Percentiles rank a stretch among this genome's conserved stretches.
Evolutionary conservation across 768 basidiomycete genomes (phyloP).

Genomic region (Suillus sp.): DNA sequence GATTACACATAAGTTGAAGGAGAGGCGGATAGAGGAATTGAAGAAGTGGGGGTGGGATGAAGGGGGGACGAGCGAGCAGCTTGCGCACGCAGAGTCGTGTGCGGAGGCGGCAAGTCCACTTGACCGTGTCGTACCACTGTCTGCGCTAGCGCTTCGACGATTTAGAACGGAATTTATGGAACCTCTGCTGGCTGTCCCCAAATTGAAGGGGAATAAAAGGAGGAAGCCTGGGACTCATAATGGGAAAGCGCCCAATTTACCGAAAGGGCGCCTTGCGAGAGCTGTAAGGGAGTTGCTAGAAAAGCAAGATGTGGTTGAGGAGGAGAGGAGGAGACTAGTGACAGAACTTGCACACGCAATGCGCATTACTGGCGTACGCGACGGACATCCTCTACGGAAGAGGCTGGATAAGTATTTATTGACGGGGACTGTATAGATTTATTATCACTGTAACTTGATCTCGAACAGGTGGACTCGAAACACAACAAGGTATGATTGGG

Average conservation of each 20-base stretch:
- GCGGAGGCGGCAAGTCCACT: slow-evolving; percentile 73
- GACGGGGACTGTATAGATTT: slow-evolving; percentile 14
- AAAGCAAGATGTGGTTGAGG: slow-evolving; percentile 46
- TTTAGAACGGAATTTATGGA: slow-evolving; percentile 76
- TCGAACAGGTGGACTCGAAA: not conserved
- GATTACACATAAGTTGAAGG: slow-evolving; percentile 57
- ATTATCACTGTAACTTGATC: not conserved
- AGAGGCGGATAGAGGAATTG: slow-evolving; percentile 62
- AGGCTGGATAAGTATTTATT: slow-evolving; percentile 59
- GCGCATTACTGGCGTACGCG: slow-evolving; percentile 55
- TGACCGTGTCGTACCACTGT: slow-evolving; percentile 66
- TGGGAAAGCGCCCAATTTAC: slow-evolving; percentile 41
- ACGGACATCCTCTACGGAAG: slow-evolving; percentile 69
- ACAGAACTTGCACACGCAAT: slow-evolving; percentile 53
- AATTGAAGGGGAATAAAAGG: slow-evolving; percentile 51
- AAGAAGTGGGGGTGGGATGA: slow-evolving; percentile 71
- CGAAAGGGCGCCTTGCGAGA: slow-evolving; percentile 69
- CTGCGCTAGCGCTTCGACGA: slow-evolving; percentile 66
- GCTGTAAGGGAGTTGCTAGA: slow-evolving; percentile 68
- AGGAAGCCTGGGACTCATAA: slow-evolving; percentile 51
- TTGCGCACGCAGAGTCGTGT: slow-evolving; percentile 63
- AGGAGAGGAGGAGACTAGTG: slow-evolving; percentile 49
- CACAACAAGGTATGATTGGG: not conserved
- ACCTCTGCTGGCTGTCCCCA: slow-evolving; percentile 67
- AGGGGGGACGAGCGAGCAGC: slow-evolving; percentile 46